phyloP scores from a whole-genome alignment of 2,329 filamentous ascomycete genomes.

The Akanthomyces uredinophilus region DNA sequence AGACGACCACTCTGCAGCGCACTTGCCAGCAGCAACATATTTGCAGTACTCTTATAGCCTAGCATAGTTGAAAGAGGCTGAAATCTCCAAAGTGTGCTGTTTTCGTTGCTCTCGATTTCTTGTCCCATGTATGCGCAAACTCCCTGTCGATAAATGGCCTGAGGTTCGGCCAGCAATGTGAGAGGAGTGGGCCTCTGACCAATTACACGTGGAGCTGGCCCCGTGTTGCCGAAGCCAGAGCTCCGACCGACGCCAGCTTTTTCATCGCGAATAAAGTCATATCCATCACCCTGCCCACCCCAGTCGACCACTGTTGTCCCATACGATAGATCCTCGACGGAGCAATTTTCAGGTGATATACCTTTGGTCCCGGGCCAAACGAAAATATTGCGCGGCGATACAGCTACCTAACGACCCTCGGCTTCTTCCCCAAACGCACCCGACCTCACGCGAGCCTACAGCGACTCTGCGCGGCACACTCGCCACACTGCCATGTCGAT shows the following conservation, averaged over 20 bases:
- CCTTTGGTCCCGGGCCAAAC: neutral
- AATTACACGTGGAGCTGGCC: constrained; percentile 8
- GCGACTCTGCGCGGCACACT: neutral
- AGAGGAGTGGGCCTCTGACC: constrained; percentile 2
- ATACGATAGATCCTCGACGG: neutral
- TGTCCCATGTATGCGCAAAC: neutral
- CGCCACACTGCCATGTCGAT: neutral
- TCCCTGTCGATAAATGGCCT: neutral
- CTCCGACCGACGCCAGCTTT: constrained; percentile 10
- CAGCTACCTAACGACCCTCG: neutral
- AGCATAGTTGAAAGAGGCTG: neutral
- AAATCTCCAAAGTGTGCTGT: neutral
- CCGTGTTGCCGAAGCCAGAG: constrained; percentile 13
- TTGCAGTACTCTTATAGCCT: neutral
- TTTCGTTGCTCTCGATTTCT: neutral
- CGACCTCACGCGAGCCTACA: neutral
- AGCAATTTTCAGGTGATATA: neutral
- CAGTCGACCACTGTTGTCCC: neutral
- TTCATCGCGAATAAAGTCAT: constrained; percentile 7
- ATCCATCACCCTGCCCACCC: neutral
- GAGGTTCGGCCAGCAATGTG: neutral
- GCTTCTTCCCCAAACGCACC: neutral
- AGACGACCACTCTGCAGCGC: constrained; percentile 4
- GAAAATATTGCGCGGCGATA: neutral
- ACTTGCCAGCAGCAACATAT: neutral